Evolutionary conservation across 805 yeast genomes (phyloP).

Genomic region (Grigorovia humatica): DNA sequence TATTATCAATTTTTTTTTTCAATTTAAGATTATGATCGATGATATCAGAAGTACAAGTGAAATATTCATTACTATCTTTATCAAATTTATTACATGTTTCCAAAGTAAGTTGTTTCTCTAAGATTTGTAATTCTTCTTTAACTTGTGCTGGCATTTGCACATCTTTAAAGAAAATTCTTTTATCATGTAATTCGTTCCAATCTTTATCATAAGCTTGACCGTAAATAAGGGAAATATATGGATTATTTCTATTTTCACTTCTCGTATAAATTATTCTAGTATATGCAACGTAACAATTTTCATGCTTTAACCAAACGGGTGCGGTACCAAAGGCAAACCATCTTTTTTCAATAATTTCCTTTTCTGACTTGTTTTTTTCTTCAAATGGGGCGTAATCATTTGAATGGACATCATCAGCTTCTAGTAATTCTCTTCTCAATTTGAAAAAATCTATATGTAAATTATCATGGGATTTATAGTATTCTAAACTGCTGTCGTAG

Average conservation of each 20-base stretch:
- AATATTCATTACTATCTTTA: constrained; percentile 10
- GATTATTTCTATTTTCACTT: constrained; percentile 23
- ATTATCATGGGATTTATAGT: constrained; percentile 2
- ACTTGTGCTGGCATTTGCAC: constrained; percentile 15
- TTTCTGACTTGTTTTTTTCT: constrained; percentile 6
- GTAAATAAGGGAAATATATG: constrained; percentile 22
- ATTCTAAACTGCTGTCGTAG: constrained; percentile 6
- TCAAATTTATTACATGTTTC: constrained; percentile 9
- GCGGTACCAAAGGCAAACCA: constrained; percentile 44
- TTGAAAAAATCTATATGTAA: constrained; percentile 6
- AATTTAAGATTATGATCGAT: constrained; percentile 10
- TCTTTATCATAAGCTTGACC: constrained; percentile 36
- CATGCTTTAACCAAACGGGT: constrained; percentile 41
- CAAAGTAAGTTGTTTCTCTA: constrained; percentile 18
- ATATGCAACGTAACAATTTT: constrained; percentile 39
- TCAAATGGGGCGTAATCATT: neutral
- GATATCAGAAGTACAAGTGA: constrained; percentile 12
- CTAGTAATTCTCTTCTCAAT: constrained; percentile 5
- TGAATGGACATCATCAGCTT: constrained; percentile 1
- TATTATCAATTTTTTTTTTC: constrained; percentile 3
- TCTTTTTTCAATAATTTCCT: constrained; percentile 7
- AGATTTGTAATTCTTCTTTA: constrained; percentile 18
- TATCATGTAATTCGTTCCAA: constrained; percentile 36
- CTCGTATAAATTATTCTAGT: constrained; percentile 35
- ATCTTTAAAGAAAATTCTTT: constrained; percentile 28